Conservation (phyloP, 192 early-diverging fungal species). For the Coemansia sp. region DNA sequence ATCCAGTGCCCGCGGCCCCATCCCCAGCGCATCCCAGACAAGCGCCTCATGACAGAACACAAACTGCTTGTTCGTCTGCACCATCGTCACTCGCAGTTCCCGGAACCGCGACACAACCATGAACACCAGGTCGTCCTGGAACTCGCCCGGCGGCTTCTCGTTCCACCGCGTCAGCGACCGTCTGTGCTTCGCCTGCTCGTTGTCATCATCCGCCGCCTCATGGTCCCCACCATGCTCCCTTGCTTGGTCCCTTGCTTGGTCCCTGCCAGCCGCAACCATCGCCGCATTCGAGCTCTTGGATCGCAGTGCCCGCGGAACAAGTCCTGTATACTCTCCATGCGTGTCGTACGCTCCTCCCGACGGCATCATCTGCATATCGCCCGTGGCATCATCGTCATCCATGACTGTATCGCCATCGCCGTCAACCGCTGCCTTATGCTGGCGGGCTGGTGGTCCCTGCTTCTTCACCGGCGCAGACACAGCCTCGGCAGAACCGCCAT, state of each 20-base stretch:
- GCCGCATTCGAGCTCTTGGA: conserved; percentile 22
- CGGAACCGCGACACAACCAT: conserved; percentile 65
- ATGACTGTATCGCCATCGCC: conserved; percentile 26
- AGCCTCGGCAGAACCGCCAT: not conserved
- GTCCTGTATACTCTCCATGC: conserved; percentile 22
- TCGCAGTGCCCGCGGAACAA: conserved; percentile 40
- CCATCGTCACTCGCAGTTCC: conserved; percentile 76
- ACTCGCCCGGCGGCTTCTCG: conserved; percentile 30
- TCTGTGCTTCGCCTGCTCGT: conserved; percentile 5
- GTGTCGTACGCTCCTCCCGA: conserved; percentile 1
- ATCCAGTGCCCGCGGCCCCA: conserved; percentile 40
- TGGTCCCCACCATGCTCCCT: no score
- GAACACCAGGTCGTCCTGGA: conserved; percentile 61
- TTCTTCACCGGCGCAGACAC: not conserved
- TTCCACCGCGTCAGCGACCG: conserved; percentile 34
- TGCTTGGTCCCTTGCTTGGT: no score
- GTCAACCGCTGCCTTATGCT: not conserved
- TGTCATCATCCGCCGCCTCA: conserved; percentile 1
- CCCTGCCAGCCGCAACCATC: not conserved
- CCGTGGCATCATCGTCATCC: not conserved
- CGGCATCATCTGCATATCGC: conserved; percentile 3
- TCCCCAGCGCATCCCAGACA: conserved; percentile 54
- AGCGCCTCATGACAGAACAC: conserved; percentile 83
- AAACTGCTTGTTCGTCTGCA: conserved; percentile 82
- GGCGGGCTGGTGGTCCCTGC: no score